Percentiles rank a stretch among this genome's conserved stretches.
These are phyloP conservation scores for Hansenula lynferdii DNA, from an alignment of 1,139 yeast species.

Conservation along the genomic window DNA sequence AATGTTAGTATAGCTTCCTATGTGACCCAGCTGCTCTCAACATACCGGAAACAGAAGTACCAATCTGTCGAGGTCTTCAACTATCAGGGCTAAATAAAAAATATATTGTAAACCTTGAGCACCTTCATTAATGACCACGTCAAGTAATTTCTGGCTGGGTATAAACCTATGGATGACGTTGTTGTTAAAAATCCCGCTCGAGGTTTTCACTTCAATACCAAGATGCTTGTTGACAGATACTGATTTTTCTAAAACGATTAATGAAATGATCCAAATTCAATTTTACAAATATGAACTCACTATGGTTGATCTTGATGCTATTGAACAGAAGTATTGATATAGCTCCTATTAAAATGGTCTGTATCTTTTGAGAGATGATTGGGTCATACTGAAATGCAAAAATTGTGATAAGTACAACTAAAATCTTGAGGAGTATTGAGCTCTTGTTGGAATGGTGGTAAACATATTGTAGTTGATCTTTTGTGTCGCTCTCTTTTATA, in stretches of 20 bases:
- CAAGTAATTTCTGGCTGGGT: conserved; percentile 49
- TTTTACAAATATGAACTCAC: not conserved
- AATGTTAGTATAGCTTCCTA: not conserved
- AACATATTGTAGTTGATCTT: conserved; percentile 1
- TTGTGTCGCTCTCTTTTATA: not conserved
- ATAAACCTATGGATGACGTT: conserved; percentile 32
- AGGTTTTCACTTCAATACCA: conserved; percentile 26
- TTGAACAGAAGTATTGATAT: not conserved
- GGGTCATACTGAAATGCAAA: too few relatives aligned
- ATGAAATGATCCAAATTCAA: not conserved
- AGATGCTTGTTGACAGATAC: conserved; percentile 23
- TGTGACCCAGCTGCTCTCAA: not conserved
- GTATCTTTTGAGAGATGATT: not conserved
- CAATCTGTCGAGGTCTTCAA: conserved; percentile 28
- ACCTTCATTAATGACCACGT: conserved; percentile 64
- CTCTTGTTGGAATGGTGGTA: not conserved
- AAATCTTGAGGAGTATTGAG: not conserved
- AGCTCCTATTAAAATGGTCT: not conserved
- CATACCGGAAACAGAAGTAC: conserved; percentile 32
- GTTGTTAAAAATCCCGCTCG: conserved; percentile 15
- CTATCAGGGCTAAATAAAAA: conserved; percentile 53
- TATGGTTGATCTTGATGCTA: not conserved
- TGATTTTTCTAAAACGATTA: conserved; percentile 8
- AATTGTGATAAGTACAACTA: not conserved
- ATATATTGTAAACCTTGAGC: conserved; percentile 58